Evolutionary conservation across 805 yeast species (phyloP), one percentile per base, ranked within the genome.

Genomic region (Cyberlindnera japonica): DNA sequence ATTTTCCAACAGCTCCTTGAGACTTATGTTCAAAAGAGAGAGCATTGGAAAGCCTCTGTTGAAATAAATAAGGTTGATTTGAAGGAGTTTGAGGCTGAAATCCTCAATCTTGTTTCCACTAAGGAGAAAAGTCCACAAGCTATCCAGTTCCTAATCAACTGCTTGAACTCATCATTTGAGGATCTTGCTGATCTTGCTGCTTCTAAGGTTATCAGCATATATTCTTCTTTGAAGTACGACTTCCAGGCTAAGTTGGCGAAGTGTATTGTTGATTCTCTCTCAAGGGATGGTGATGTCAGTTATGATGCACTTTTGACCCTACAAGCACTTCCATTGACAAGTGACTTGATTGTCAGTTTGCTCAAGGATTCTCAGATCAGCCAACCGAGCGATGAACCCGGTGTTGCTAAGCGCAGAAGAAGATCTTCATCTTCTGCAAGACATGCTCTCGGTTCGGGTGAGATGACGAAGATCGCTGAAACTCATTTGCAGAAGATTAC

Each of bases 341-440:
- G 77, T 35, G 75, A 72, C 1, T 57, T 81, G 17, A 79, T 88
- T 55, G 73, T 77, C 35, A 68, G 74, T 6, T 59, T 86, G 17
- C 69, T 90, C 43, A 69, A 72, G 23, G 74, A 74, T 20, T 79
- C 79, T 45, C 81, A 76, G 55, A 72, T 83, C 31, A 76, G 74
- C 37, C 58, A 72, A 9, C 69, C 67, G 32, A 56, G 57, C 19
- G 65, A 55, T 9, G 58, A 60, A 14, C 57, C 64, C 14, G 63
- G 64, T 26, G 69, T 79, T 26, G 79, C 88, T 13, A 86, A 87
- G 62, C 77, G 96, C 64, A 80, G 96, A 70, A 76, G 97, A 67
- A 66, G 85, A 50, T 81, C 93, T 1, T 81, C 93, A 2, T 79
- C 87, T 22, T 72, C 85, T 13, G 73, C 91, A 1, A 81, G 78